These are phyloP conservation scores for Psilocybe azurescens DNA, from an alignment of 768 basidiomycete species.

Conservation along the genomic window DNA sequence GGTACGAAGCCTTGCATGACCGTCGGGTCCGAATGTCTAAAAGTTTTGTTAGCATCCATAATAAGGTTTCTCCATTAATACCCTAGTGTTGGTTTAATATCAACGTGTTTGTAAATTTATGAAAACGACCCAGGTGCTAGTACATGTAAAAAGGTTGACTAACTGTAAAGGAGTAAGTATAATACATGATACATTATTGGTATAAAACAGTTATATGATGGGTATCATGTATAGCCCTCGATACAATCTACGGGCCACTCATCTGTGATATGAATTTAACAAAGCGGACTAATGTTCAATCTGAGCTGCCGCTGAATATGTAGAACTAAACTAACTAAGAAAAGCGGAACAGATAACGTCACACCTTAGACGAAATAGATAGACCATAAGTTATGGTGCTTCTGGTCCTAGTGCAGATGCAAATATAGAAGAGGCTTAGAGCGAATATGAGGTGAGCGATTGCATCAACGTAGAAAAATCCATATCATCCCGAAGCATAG, in stretches of 20 bases:
- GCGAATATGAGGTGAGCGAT: constrained; percentile 34
- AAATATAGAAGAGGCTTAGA: constrained; percentile 20
- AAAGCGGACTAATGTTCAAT: background rate
- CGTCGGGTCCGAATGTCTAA: too few species aligned
- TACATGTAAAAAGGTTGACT: background rate
- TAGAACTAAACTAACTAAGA: background rate
- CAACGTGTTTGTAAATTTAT: too few species aligned
- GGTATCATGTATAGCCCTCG: constrained; percentile 4
- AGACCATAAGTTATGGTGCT: constrained; percentile 8
- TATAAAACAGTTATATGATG: background rate
- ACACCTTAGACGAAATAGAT: constrained; percentile 1
- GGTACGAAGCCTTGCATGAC: background rate
- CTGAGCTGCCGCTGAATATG: background rate
- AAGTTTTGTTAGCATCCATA: too few species aligned
- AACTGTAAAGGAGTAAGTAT: constrained; percentile 6
- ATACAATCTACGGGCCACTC: background rate
- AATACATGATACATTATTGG: constrained; percentile 3
- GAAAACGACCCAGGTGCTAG: background rate
- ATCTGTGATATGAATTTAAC: background rate
- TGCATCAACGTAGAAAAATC: constrained; percentile 42
- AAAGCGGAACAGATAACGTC: background rate
- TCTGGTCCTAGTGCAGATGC: background rate
- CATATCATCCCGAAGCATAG: constrained; percentile 32
- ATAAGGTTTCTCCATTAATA: background rate
- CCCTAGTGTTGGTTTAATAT: too few species aligned